Evolutionary conservation across 1,284 basidiomycete genomes (phyloP), one percentile per base, ranked within the genome.

Genomic region (Puccinia coronata): DNA sequence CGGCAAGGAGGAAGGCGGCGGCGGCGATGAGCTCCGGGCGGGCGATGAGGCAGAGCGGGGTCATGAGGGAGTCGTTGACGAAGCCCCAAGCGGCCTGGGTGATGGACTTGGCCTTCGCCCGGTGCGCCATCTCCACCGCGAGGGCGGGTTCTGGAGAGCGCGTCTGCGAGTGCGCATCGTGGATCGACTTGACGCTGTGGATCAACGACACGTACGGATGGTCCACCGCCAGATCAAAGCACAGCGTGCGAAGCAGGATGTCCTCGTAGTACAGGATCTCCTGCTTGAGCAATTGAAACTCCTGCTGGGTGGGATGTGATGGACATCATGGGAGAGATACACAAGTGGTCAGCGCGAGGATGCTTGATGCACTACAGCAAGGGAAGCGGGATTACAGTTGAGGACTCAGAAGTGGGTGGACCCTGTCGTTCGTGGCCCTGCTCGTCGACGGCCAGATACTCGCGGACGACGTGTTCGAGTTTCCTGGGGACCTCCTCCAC

Each of bases 191-290:
- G 51, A 57, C 53, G 18, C 51, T 36, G 14, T 61, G 49, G n/a
- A 80, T 65, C n/a, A 80, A 51, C 12, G 79, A 59, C 49, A 78
- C 80, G 51, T 84, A 83, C 34, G 85, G 84, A 25, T 84, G 83
- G 36, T 83, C 72, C 0, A 85, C 71, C 2, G 83, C 83, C 71
- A 85, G 76, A 43, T 85, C 84, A 81, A 83, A 85, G 80, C 84
- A 84, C 34, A 85, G 82, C 8, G 82, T 63, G 16, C 82, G 74
- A 4, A 84, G 72, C 61, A 85, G 75, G 16, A 83, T 82, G 76
- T 85, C 85, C 74, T 85, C 85, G 41, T 63, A 72, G 34, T 77
- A 82, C 18, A 84, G 74, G 41, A 85, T 82, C 43, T 81, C 75
- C 53, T 80, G 75, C 11, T 83, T 82, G 23, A 82, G 28, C n/a